Base-by-base conservation (phyloP, 2,329 filamentous ascomycete species). In the Pseudogymnoascus verrucosus region DNA sequence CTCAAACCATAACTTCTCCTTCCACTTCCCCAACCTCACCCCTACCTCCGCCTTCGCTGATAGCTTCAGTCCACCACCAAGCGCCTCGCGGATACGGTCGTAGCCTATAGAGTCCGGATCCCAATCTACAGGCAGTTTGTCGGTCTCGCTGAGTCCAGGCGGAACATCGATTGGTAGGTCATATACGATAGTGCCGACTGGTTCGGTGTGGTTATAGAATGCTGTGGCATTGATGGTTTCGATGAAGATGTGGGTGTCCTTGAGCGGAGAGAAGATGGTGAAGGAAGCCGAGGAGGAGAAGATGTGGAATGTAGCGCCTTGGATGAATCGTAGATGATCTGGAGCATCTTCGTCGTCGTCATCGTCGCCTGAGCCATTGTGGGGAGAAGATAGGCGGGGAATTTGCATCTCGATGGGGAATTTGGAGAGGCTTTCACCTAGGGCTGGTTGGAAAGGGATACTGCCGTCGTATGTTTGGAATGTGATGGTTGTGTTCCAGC, bases 281-380 rank as follows among this genome's bases (percentile, higher is more conserved):
- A 99, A 97, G 0, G 88, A 86, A 3, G 93, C 93, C 0, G 91
- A 92, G 0, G 91, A 96, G 14, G 90, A 89, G 67, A 95, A 82
- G 62, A 98, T 76, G 76, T 98, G 92, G 76, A 99, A 87, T 5
- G 88, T 93, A 10, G 93, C 90, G 69, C 91, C 87, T 72, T 89
- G 84, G 69, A 99, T 91, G 74, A 98, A 97, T 34, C 51, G 28
- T 19, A 34, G 16, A 12, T 57, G 28, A 67, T 86, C 85, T 0
- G 82, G 77, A 40, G 80, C 76, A 10, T 77, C 75, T 12, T 78
- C 76, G 23, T 77, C 75, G 16, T 73, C 72, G 31, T 73, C 71
- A 7, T 73, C 71, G 11, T 73, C 72, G 21, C 72, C 73, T 28
- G 73, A 75, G 64, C 73, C 72, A 23, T 74, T 76, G 23, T 81